phyloP scores from a whole-genome alignment of 208 protist genomes.

The Leishmania guyanensis region DNA sequence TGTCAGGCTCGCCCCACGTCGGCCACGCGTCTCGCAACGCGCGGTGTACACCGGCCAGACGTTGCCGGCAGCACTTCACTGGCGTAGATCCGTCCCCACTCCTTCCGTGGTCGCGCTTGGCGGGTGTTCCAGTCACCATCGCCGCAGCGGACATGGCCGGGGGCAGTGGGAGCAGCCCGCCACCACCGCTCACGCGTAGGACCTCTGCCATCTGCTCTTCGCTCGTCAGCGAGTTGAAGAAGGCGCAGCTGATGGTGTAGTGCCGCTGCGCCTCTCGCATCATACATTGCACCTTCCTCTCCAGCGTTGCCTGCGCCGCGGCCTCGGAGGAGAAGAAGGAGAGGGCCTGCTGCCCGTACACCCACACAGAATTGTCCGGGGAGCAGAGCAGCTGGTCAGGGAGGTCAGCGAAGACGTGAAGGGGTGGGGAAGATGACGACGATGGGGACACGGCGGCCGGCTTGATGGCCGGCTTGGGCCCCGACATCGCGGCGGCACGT shows the following conservation, averaged over 20 bases:
- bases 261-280: constrained; percentile 40
- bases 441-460: neutral
- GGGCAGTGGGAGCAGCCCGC: neutral
- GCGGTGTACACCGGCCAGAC: neutral
- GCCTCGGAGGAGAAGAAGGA: constrained; percentile 45
- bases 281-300: constrained; percentile 40
- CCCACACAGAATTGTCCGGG: constrained; percentile 64
- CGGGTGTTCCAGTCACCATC: neutral
- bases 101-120: neutral
- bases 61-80: neutral
- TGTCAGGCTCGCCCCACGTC: neutral
- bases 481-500: neutral
- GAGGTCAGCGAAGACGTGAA: constrained; percentile 57
- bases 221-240: constrained; percentile 19
- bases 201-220: constrained; percentile 37
- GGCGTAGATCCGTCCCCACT: neutral
- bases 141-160: neutral
- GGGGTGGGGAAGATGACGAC: constrained; percentile 1
- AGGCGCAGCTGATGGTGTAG: constrained; percentile 32
- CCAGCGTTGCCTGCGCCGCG: constrained; percentile 42
- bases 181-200: constrained; percentile 23
- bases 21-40: constrained; percentile 15
- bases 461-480: neutral
- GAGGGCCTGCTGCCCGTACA: constrained; percentile 60
- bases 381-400: constrained; percentile 70